These are phyloP conservation scores for Gentiana dahurica DNA, from an alignment of 257 asterid genomes.

Conservation along the genomic window DNA sequence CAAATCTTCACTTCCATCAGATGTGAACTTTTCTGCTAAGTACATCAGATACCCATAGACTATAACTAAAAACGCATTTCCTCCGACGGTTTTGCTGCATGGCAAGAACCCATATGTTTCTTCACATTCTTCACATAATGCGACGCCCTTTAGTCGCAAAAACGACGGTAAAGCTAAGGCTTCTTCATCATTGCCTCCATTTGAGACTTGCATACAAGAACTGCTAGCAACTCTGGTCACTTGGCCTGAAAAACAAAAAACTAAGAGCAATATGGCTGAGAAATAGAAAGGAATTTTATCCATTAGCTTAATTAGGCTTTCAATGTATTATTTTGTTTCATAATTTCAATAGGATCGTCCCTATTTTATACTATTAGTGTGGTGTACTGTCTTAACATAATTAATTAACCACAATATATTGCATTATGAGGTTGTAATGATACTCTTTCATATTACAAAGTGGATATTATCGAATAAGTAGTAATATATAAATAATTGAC, in stretches of 20 bases:
- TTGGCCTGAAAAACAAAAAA: not conserved
- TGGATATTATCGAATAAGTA: too few relatives aligned
- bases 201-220: slow-evolving; percentile 8
- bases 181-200: slow-evolving; percentile 21
- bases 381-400: too few relatives aligned
- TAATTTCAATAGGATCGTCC: too few relatives aligned
- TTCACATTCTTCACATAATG: slow-evolving; percentile 21
- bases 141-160: slow-evolving; percentile 13
- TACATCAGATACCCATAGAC: slow-evolving; percentile 41
- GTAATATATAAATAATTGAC: too few relatives aligned
- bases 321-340: too few relatives aligned
- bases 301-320: not conserved
- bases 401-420: too few relatives aligned
- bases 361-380: too few relatives aligned
- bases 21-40: slow-evolving; percentile 31
- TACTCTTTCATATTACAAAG: too few relatives aligned
- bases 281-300: not conserved
- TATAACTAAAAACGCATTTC: slow-evolving; percentile 41
- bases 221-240: not conserved
- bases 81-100: slow-evolving; percentile 41
- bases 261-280: not conserved
- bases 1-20: slow-evolving; percentile 39
- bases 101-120: slow-evolving; percentile 51
- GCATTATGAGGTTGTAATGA: too few relatives aligned
- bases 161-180: slow-evolving; percentile 1